Conservation (phyloP, 2,329 filamentous ascomycete genomes). For the Lachnellula cervina region DNA sequence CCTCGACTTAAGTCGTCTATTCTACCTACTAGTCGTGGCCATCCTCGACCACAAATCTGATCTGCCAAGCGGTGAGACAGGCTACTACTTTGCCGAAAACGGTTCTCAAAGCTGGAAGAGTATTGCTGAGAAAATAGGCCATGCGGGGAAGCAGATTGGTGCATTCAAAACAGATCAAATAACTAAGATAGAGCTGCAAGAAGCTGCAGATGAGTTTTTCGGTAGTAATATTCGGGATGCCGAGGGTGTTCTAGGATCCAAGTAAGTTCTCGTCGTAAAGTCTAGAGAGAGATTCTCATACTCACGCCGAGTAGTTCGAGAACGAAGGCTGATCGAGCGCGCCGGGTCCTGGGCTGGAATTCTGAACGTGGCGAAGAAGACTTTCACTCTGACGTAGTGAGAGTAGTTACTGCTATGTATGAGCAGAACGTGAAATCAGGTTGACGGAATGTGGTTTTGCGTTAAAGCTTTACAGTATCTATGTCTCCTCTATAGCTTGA, state of each 20-base stretch:
- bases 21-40: slow-evolving; percentile 34
- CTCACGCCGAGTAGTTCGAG: slow-evolving; percentile 12
- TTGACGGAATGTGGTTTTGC: too few relatives aligned
- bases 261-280: slow-evolving; percentile 13
- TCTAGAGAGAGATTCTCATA: not conserved
- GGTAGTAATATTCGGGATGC: slow-evolving; percentile 22
- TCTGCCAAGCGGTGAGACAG: slow-evolving; percentile 35
- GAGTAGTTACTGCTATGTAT: slow-evolving; percentile 17
- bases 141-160: slow-evolving; percentile 30
- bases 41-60: slow-evolving; percentile 28
- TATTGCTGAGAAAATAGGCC: slow-evolving; percentile 34
- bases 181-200: slow-evolving; percentile 27
- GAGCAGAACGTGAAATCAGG: not conserved
- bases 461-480: too few relatives aligned
- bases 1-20: slow-evolving; percentile 39
- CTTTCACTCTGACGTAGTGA: slow-evolving; percentile 24
- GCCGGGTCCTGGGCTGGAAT: slow-evolving; percentile 15
- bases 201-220: slow-evolving; percentile 25
- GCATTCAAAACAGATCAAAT: slow-evolving; percentile 29
- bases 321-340: slow-evolving; percentile 17
- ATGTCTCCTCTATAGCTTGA: too few relatives aligned
- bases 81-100: slow-evolving; percentile 40
- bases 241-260: slow-evolving; percentile 35
- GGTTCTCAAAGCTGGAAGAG: slow-evolving; percentile 38
- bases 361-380: slow-evolving; percentile 14